Evolutionary conservation across 2,329 filamentous ascomycete genomes (phyloP), one percentile per base, ranked within the genome.

Genomic region (Paramyrothecium sp.): DNA sequence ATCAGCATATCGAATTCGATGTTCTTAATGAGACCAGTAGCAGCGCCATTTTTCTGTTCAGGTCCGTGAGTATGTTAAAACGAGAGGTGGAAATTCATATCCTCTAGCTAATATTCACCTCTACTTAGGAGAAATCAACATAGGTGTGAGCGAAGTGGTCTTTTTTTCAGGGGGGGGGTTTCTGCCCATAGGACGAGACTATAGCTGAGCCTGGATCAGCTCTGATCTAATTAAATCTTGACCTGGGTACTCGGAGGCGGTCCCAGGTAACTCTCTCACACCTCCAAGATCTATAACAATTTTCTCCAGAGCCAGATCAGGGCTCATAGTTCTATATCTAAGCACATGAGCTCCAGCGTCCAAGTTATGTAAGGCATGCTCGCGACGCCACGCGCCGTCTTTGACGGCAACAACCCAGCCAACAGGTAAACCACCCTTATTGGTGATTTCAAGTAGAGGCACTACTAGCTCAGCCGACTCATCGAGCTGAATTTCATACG

Each of bases 261-360:
- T 0, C 63, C 64, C 0, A 65, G 23, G 5, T 67, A 66, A 13
- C 60, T 65, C 0, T 58, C 50, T 44, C 3, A 58, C 56, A 1
- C 56, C 60, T 0, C 60, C 59, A 2, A 51, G 58, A 33, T 64
- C 34, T 20, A 66, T 5, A 1, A 67, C 56, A 11, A 63, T 47
- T 33, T 67, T 65, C 22, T 66, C 63, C 3, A 67, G 26, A 3
- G 65, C 12, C 34, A 66, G 51, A 2, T 66, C 66, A 0, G 58
- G 16, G 44, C 64, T 60, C 0, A 47, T 49, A 0, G 65, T 11
- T 33, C 47, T 60, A 4, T 65, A 16, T 1, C 19, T 17, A 0
- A 64, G 2, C 1, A 3, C 20, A 23, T 63, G 64, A 0, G 46
- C 10, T 2, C 59, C 64, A 2, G 48, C 2, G 0, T 21, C 30